A percentile compares a stretch with the other conserved stretches of the same genome.
Conservation (phyloP, 208 protist species). For the Acanthamoeba triangularis region DNA sequence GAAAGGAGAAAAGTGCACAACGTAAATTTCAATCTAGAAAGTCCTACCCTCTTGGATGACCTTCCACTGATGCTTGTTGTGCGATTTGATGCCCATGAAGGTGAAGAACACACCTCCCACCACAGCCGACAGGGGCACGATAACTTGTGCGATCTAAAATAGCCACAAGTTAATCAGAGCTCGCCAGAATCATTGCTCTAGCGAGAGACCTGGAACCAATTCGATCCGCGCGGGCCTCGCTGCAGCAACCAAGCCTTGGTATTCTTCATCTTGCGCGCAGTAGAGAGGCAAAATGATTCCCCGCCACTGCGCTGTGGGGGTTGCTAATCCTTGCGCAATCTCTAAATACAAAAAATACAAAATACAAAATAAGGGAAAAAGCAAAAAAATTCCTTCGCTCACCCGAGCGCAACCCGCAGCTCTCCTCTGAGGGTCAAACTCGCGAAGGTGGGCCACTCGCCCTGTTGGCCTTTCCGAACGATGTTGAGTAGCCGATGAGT, state of each 20-base stretch:
- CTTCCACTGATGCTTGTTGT: constrained; percentile 67
- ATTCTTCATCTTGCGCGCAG: neutral
- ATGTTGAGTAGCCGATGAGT: no score
- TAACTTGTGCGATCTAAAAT: neutral
- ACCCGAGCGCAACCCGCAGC: no score
- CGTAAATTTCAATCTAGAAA: neutral
- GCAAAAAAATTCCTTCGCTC: no score
- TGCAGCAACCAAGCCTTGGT: neutral
- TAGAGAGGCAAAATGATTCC: neutral
- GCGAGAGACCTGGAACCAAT: constrained; percentile 22
- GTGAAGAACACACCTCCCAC: constrained; percentile 41
- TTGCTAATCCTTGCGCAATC: no score
- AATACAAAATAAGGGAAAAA: no score
- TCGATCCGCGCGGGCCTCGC: neutral
- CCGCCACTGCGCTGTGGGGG: no score
- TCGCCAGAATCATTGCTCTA: neutral
- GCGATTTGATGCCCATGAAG: constrained; percentile 44
- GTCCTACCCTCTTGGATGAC: constrained; percentile 21
- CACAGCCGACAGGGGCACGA: constrained; percentile 15
- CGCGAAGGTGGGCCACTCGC: no score
- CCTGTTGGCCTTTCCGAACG: no score
- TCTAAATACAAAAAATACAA: no score
- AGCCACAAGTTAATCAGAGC: neutral
- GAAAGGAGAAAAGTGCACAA: neutral
- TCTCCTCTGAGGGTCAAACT: no score